A percentile compares a stretch with the other conserved stretches of the same genome.
Evolutionary conservation across 78 protist genomes (phyloP).

Genomic region (Dictyostelium brefeldianum): DNA sequence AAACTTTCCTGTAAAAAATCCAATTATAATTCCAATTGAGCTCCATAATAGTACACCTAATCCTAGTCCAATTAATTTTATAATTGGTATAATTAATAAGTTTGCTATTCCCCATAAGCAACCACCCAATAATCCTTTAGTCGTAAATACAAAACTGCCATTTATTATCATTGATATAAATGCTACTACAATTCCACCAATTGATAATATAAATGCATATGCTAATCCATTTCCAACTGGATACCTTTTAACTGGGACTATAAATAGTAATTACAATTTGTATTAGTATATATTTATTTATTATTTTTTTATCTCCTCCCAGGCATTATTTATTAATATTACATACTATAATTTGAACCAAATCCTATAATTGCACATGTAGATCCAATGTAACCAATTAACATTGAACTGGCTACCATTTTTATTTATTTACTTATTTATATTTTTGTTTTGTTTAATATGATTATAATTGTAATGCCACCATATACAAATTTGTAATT

Average conservation of each 20-base stretch:
- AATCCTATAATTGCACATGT: slow-evolving; percentile 5
- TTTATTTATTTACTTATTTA: not conserved
- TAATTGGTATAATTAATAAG: slow-evolving; percentile 79
- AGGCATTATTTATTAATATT: too few species aligned
- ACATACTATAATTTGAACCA: not conserved
- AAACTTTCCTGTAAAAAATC: slow-evolving; percentile 87
- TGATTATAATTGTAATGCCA: too few species aligned
- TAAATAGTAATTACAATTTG: too few species aligned
- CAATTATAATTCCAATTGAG: slow-evolving; percentile 71
- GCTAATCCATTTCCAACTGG: slow-evolving; percentile 77
- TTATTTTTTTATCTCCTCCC: too few species aligned
- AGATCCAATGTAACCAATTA: slow-evolving; percentile 60
- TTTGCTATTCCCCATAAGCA: slow-evolving; percentile 83
- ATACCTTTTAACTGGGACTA: slow-evolving; percentile 72
- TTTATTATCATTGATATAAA: slow-evolving; percentile 54
- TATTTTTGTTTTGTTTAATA: too few species aligned
- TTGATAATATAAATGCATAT: slow-evolving; percentile 57
- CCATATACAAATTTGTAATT: too few species aligned
- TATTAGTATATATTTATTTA: too few species aligned
- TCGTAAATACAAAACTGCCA: slow-evolving; percentile 2
- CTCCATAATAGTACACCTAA: slow-evolving; percentile 92
- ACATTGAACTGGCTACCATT: slow-evolving; percentile 23
- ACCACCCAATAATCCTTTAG: slow-evolving; percentile 36
- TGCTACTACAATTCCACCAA: slow-evolving; percentile 44
- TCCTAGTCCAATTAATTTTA: slow-evolving; percentile 87